Conservation (phyloP, 2,329 filamentous ascomycete genomes). For the Metarhizium guizhouense region DNA sequence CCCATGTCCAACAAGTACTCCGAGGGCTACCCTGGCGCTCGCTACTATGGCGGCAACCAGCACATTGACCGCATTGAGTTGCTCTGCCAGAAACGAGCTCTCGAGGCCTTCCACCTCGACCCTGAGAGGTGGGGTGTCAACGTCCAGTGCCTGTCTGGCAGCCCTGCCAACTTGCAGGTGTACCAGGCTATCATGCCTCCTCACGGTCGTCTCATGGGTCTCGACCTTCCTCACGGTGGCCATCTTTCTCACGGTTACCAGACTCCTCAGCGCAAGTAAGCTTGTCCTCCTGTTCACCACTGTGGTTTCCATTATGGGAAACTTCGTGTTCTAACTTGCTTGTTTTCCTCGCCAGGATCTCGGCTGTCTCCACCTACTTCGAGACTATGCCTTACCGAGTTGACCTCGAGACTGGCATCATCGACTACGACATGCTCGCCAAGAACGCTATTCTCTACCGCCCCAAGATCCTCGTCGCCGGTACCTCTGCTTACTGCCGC, state of each 20-base stretch:
- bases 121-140: slow-evolving; percentile 95
- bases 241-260: slow-evolving; percentile 97
- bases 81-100: slow-evolving; percentile 87
- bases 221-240: slow-evolving; percentile 89
- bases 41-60: slow-evolving; percentile 99
- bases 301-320: not conserved
- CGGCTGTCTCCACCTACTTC: slow-evolving; percentile 96
- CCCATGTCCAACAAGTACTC: slow-evolving; percentile 99
- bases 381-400: slow-evolving; percentile 97
- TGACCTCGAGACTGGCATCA: slow-evolving; percentile 81
- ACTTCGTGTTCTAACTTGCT: not conserved
- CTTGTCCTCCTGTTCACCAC: slow-evolving; percentile 7
- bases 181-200: slow-evolving; percentile 96
- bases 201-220: slow-evolving; percentile 93
- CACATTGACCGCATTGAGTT: slow-evolving; percentile 96
- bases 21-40: slow-evolving; percentile 93
- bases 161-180: slow-evolving; percentile 93
- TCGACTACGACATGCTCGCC: slow-evolving; percentile 91
- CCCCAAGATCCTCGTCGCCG: slow-evolving; percentile 91
- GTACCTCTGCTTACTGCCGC: slow-evolving; percentile 96
- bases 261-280: slow-evolving; percentile 81
- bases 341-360: slow-evolving; percentile 53
- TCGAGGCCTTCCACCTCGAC: slow-evolving; percentile 83
- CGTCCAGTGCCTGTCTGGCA: slow-evolving; percentile 87
- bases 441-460: slow-evolving; percentile 87